Evolutionary conservation across 2,329 filamentous ascomycete species (phyloP).

Genomic region (Coniochaeta hoffmannii): DNA sequence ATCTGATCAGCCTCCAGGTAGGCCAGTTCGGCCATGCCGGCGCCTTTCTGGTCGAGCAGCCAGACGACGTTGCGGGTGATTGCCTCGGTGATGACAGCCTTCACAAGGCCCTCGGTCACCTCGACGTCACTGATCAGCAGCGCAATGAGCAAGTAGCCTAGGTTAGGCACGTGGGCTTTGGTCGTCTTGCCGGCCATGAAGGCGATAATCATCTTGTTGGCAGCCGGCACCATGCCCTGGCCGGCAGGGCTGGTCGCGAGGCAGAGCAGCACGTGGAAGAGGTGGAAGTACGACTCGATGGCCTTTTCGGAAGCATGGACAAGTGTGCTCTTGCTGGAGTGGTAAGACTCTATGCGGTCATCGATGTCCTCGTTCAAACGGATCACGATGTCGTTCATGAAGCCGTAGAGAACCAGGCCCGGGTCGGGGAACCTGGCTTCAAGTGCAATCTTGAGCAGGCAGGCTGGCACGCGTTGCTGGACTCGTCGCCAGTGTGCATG

Average conservation of each 20-base stretch:
- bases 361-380: conserved; percentile 30
- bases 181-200: conserved; percentile 31
- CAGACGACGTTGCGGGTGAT: conserved; percentile 44
- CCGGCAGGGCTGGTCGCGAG: conserved; percentile 25
- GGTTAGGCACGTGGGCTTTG: conserved; percentile 35
- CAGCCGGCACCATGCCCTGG: conserved; percentile 23
- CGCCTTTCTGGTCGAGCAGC: conserved; percentile 34
- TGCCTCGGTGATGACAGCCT: conserved; percentile 37
- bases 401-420: conserved; percentile 28
- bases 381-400: conserved; percentile 44
- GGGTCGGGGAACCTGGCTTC: conserved; percentile 16
- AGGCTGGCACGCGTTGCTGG: conserved; percentile 14
- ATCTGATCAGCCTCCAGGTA: conserved; percentile 33
- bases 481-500: conserved; percentile 34
- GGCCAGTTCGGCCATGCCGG: conserved; percentile 32
- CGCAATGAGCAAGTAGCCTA: conserved; percentile 39
- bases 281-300: conserved; percentile 43
- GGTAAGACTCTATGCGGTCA: neutral
- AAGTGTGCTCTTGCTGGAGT: conserved; percentile 14
- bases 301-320: conserved; percentile 43
- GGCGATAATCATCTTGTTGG: conserved; percentile 29
- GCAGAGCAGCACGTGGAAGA: conserved; percentile 43
- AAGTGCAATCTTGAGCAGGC: conserved; percentile 19
- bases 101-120: conserved; percentile 29
- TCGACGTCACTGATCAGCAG: conserved; percentile 35